A percentile compares a stretch with the other conserved stretches of the same genome.
Evolutionary conservation across 768 basidiomycete genomes (phyloP).

Genomic region (Termitomyces sp.): DNA sequence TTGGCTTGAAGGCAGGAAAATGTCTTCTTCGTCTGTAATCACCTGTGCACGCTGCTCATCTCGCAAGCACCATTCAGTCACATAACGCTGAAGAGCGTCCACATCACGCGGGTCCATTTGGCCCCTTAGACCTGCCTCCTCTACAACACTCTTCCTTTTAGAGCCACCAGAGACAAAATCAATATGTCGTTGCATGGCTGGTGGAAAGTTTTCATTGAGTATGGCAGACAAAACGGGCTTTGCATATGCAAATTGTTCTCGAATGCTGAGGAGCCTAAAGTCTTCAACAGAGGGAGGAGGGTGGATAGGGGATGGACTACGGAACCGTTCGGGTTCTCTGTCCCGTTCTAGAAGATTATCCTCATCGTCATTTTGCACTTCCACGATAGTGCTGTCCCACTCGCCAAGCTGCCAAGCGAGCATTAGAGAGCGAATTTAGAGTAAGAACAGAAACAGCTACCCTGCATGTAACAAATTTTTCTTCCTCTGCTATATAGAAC

Average conservation of each 20-base stretch:
- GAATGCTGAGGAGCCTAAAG: conserved; percentile 48
- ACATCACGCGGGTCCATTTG: conserved; percentile 38
- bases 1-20: background rate
- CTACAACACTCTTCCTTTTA: conserved; percentile 34
- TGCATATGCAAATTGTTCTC: conserved; percentile 58
- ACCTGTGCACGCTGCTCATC: conserved; percentile 15
- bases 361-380: conserved; percentile 34
- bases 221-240: conserved; percentile 61
- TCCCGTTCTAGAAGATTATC: conserved; percentile 26
- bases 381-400: conserved; percentile 42
- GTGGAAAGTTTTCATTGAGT: conserved; percentile 49
- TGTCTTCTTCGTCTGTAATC: conserved; percentile 13
- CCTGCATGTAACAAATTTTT: conserved; percentile 59
- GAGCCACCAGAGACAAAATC: conserved; percentile 57
- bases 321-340: conserved; percentile 17
- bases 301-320: conserved; percentile 36
- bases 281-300: conserved; percentile 35
- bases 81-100: conserved; percentile 24
- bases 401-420: conserved; percentile 42
- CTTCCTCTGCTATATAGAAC: conserved; percentile 56
- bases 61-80: conserved; percentile 42
- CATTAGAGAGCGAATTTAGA: background rate
- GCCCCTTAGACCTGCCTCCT: conserved; percentile 32
- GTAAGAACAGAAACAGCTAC: conserved; percentile 23
- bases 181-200: conserved; percentile 43